Conservation (phyloP, 306 rosid species). For the Amphicarpaea edgeworthii region DNA sequence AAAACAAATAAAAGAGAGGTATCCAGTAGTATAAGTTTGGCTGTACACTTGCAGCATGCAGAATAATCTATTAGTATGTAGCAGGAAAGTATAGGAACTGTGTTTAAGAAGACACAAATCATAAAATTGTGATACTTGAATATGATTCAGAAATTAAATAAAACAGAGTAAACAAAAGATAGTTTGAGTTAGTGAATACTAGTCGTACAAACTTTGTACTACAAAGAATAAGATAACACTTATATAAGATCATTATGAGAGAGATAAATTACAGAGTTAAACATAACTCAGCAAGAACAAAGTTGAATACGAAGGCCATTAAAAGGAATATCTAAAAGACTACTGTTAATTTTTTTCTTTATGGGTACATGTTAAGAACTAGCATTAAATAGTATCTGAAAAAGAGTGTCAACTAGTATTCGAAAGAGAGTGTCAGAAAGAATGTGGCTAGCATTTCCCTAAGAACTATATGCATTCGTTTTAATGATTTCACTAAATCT, state of each 20-base stretch:
- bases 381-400: no score
- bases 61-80: not conserved
- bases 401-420: no score
- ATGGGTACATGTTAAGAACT: not conserved
- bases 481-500: not conserved
- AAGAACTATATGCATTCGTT: no score
- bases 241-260: not conserved
- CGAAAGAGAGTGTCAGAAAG: no score
- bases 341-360: not conserved
- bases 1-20: not conserved
- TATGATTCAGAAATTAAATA: not conserved
- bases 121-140: not conserved
- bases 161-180: not conserved
- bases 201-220: no score
- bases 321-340: not conserved
- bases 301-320: not conserved
- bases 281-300: conserved; percentile 17
- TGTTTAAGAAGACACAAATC: not conserved
- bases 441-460: no score
- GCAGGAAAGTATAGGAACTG: not conserved
- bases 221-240: not conserved
- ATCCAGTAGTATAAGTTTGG: not conserved
- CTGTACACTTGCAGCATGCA: not conserved
- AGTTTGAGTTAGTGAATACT: not conserved
- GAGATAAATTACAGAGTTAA: not conserved